These are phyloP conservation scores for Leptographium radiaticola DNA, from an alignment of 2,329 filamentous ascomycete genomes.

Conservation along the genomic window DNA sequence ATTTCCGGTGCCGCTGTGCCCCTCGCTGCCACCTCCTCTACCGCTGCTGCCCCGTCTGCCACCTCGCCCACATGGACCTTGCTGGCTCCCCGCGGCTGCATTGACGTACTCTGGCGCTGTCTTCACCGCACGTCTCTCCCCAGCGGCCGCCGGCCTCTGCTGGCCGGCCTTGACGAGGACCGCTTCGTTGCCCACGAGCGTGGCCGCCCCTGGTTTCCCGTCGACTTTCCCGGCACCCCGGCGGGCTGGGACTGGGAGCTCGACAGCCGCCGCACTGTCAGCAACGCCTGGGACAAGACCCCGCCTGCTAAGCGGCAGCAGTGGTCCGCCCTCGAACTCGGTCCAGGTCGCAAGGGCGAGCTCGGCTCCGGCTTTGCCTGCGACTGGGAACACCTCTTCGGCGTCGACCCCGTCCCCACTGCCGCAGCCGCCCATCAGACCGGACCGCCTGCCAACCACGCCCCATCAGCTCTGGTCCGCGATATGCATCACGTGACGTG, in stretches of 20 bases:
- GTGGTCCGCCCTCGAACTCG: slow-evolving; percentile 63
- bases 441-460: not conserved
- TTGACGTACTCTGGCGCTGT: slow-evolving; percentile 73
- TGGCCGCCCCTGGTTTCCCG: slow-evolving; percentile 69
- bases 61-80: slow-evolving; percentile 51
- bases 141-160: slow-evolving; percentile 60
- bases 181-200: slow-evolving; percentile 74
- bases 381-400: slow-evolving; percentile 65
- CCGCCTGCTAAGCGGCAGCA: slow-evolving; percentile 72
- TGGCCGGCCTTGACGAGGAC: slow-evolving; percentile 69
- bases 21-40: not conserved
- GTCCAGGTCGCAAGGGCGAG: slow-evolving; percentile 59
- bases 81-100: slow-evolving; percentile 81
- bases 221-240: slow-evolving; percentile 66
- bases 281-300: slow-evolving; percentile 55
- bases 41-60: not conserved
- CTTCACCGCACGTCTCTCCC: slow-evolving; percentile 69
- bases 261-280: slow-evolving; percentile 45
- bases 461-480: not conserved
- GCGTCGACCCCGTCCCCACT: slow-evolving; percentile 13
- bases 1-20: slow-evolving; percentile 11
- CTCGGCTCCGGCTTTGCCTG: slow-evolving; percentile 70
- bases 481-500: slow-evolving; percentile 9
- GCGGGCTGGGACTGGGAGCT: slow-evolving; percentile 71
- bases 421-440: not conserved